phyloP scores from a whole-genome alignment of 352 stramenopile genomes.

The Phytophthora pistaciae region DNA sequence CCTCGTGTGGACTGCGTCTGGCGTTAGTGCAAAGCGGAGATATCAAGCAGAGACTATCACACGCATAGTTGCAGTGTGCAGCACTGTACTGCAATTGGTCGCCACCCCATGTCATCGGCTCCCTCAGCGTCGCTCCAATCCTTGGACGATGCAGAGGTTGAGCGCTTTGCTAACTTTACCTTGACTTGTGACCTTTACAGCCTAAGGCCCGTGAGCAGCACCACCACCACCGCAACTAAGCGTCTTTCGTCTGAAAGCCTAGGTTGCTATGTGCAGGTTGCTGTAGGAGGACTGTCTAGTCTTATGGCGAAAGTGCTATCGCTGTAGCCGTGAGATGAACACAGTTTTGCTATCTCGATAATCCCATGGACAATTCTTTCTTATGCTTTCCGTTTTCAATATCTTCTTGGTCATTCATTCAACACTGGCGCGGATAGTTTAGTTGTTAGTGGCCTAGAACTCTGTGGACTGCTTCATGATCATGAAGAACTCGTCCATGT shows the following conservation, averaged over 20 bases:
- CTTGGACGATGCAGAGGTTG: slow-evolving; percentile 49
- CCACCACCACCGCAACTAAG: slow-evolving; percentile 87
- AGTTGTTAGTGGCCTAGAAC: slow-evolving; percentile 41
- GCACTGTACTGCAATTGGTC: slow-evolving; percentile 14
- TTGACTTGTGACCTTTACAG: slow-evolving; percentile 39
- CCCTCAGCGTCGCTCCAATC: slow-evolving; percentile 42
- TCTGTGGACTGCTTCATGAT: slow-evolving; percentile 91
- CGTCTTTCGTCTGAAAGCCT: slow-evolving; percentile 24
- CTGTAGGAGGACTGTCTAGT: slow-evolving; percentile 22
- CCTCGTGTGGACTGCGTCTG: slow-evolving; percentile 6
- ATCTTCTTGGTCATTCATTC: slow-evolving; percentile 4
- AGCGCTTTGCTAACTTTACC: slow-evolving; percentile 28
- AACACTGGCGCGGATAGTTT: not conserved
- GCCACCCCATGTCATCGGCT: slow-evolving; percentile 49
- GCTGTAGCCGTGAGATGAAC: slow-evolving; percentile 5
- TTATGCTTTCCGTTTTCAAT: slow-evolving; percentile 6
- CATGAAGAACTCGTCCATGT: slow-evolving; percentile 90
- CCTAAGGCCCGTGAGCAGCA: slow-evolving; percentile 76
- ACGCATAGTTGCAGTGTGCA: slow-evolving; percentile 1
- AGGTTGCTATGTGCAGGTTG: slow-evolving; percentile 23
- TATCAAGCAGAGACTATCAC: slow-evolving; percentile 15
- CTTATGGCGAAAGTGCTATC: slow-evolving; percentile 13
- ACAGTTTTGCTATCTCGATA: slow-evolving; percentile 39
- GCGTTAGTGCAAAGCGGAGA: slow-evolving; percentile 17
- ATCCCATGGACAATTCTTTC: slow-evolving; percentile 51